Base-by-base conservation (phyloP, 768 basidiomycete genomes). In the Serendipita vermifera region DNA sequence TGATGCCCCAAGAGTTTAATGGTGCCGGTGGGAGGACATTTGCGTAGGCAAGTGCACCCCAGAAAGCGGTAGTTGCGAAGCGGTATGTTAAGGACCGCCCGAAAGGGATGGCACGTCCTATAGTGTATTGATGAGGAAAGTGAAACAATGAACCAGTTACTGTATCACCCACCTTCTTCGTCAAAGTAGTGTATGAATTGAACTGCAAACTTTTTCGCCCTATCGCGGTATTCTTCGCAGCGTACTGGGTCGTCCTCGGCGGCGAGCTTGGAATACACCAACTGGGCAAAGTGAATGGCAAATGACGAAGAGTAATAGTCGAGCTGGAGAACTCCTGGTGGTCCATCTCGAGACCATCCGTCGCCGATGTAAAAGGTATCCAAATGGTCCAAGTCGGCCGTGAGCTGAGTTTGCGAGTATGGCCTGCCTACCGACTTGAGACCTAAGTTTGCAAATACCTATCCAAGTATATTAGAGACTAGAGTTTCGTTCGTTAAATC, bases 241-340 rank as follows among this genome's bases (percentile, higher is more conserved):
- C 84, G 69, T 56, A 74, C 73, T 2, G 83, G 80, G 64, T 86
- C 83, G 14, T 78, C 76, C 14, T 75, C 68, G 55, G 76, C 74
- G 5, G 77, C 77, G 2, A 87, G 70, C 65, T 81, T 82, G 32
- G 82, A 80, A 61, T 86, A 87, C 1, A 75, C 77, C 53, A 86
- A 69, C 64, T 86, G 83, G 0, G 84, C 80, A 60, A 77, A 82
- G 63, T 85, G 83, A 61, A 87, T 87, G 20, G 84, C 85, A 63
- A 86, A 86, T 3, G 82, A 84, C 2, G 82, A 83, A 0, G 82
- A 84, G 61, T 85, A 86, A 63, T 86, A 86, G 62, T 87, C 84
- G 17, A 85, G 74, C 63, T 87, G 86, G n/a, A 80, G 71, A 5
- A 86, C 80, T 11, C 83, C 84, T 61, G 82, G 81, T 0, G 83